A percentile compares a stretch with the other conserved stretches of the same genome.
These are phyloP conservation scores for Metschnikowia colocasiae DNA, from an alignment of 805 yeast genomes.

Conservation along the genomic window DNA sequence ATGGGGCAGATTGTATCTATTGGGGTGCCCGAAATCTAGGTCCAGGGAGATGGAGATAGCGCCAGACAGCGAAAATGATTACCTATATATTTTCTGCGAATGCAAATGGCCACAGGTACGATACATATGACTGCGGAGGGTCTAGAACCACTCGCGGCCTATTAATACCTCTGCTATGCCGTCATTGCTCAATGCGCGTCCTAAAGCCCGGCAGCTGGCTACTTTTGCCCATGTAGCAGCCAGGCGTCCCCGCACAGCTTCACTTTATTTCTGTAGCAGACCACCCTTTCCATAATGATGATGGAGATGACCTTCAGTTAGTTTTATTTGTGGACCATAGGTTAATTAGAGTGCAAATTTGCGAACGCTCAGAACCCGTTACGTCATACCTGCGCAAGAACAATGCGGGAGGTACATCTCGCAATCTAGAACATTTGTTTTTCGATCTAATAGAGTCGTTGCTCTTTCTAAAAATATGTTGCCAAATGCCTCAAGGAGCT, in stretches of 20 bases:
- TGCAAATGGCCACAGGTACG: conserved; percentile 2
- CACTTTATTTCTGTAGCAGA: not conserved
- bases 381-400: not conserved
- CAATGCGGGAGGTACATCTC: not conserved
- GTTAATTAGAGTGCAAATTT: not conserved
- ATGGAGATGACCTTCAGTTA: not conserved
- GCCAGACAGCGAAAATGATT: not conserved
- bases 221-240: not conserved
- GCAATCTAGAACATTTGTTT: conserved; percentile 3
- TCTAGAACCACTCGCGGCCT: conserved; percentile 5
- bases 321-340: not conserved
- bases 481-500: not conserved
- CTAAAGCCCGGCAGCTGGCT: not conserved
- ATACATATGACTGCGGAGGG: not conserved
- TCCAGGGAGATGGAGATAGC: not conserved
- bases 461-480: not conserved
- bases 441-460: not conserved
- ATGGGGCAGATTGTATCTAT: not conserved
- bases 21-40: not conserved
- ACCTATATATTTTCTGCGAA: conserved; percentile 4
- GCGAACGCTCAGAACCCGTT: not conserved
- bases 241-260: not conserved
- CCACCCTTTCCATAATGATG: too few species aligned
- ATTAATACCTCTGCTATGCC: conserved; percentile 6
- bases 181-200: conserved; percentile 3